Evolutionary conservation across 208 protist species (phyloP), one percentile per base, ranked within the genome.

Genomic region (Naegleria gruberi): DNA sequence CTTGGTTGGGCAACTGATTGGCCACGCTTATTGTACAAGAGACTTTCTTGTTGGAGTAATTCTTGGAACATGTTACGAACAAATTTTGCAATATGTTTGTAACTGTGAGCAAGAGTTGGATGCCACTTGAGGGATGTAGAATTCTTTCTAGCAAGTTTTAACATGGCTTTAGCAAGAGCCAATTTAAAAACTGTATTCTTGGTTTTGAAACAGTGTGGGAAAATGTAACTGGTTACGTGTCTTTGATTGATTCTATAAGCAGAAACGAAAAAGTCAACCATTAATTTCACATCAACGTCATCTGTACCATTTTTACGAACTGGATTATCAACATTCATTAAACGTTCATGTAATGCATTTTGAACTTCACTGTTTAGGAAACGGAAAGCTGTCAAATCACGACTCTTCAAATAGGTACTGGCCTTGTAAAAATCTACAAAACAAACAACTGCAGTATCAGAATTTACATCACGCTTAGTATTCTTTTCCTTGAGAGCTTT

Each of bases 381-480:
- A 40, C 86, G 6, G 15, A 89, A 42, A 46, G 45, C 34, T 2
- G 7, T n/a, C 4, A 30, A 65, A 65, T 43, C 46, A 30, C 30
- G 23, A 4, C 57, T 89, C 17, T 19, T 17, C 12, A 77, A 15
- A n/a, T 89, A 89, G 7, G 86, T 81, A 34, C 43, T 34, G 26
- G 51, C 51, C n/a, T 89, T 89, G 34, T 37, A 89, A 41, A 46
- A 77, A 89, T 89, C 86, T 7, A 89, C 51, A 77, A 77, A 89
- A 77, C 86, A 89, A 17, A 77, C 23, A 4, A 45, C n/a, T 37
- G 47, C 37, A 57, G 26, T 30, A 87, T 87, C 83, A 34, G 26
- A 10, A 46, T 8, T 26, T 12, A 77, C 30, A 77, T 77, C 65
- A 37, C 65, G 17, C 34, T 77, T 77, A 19, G 57, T 19, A 3